Evolutionary conservation across 73 alveolate species (phyloP).

Genomic region (Effrenium voratum): DNA sequence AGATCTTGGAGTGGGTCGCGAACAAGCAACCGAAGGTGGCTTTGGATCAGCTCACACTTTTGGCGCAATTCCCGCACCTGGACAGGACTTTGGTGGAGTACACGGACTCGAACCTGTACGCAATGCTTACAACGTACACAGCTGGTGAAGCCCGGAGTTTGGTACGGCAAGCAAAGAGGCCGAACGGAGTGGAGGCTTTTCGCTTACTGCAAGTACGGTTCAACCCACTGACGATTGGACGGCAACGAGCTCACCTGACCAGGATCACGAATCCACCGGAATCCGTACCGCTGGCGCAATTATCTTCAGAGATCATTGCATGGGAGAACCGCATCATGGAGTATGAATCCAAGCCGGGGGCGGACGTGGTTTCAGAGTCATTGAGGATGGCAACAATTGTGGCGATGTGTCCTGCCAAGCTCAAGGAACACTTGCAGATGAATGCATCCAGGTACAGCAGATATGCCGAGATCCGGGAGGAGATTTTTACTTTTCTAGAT

Average conservation of each 20-base stretch:
- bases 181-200: too few relatives aligned
- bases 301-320: background rate
- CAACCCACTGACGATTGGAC: too few relatives aligned
- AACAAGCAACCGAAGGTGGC: too few relatives aligned
- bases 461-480: background rate
- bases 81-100: too few relatives aligned
- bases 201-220: too few relatives aligned
- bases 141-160: too few relatives aligned
- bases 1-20: too few relatives aligned
- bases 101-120: too few relatives aligned
- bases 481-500: conserved; percentile 1
- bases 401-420: background rate
- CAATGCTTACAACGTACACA: too few relatives aligned
- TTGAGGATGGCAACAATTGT: background rate
- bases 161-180: too few relatives aligned
- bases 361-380: background rate
- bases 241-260: background rate
- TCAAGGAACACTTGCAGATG: background rate
- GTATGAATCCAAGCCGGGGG: background rate
- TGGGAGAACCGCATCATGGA: conserved; percentile 9
- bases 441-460: background rate
- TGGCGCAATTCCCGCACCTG: too few relatives aligned
- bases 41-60: too few relatives aligned
- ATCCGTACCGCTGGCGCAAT: background rate
- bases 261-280: background rate